Evolutionary conservation across 1,284 basidiomycete genomes (phyloP), one percentile per base, ranked within the genome.

Genomic region (Laetiporus sulphureus): DNA sequence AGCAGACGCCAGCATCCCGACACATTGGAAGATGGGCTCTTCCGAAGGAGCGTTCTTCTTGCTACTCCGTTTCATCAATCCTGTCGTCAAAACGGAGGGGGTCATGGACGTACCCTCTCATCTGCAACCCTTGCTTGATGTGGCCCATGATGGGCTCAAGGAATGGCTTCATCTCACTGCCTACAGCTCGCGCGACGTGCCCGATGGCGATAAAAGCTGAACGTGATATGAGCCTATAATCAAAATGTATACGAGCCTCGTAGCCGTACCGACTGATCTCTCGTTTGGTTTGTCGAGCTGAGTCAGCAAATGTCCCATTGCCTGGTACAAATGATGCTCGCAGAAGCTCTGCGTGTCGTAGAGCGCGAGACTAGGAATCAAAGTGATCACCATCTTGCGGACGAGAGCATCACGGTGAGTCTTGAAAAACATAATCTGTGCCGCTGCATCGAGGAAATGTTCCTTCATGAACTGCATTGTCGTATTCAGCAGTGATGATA

Each of bases 21-120:
- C 79, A 63, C 96, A 99, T 69, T 98, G 91, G 60, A 99, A 99
- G 51, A 99, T 94, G 0, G 95, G 90, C 48, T 91, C 91, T 65
- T 98, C 95, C 12, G 88, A 83, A 4, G 90, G 88, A 2, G 91
- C 89, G 56, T 91, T 92, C 73, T 95, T 98, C 62, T 87, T 91
- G 34, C 91, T 91, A 56, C 36, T 30, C 12, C n/a, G n/a, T n/a
- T n/a, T n/a, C n/a, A n/a, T 4, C 21, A 29, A 32, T 7, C 18
- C 36, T 46, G 42, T 46, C 56, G 15, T 12, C 11, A 1, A 40
- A 41, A 50, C 20, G 40, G 1, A 13, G 32, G 24, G 45, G 33
- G 31, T 16, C 35, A 36, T n/a, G 48, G 44, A 32, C 79, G 49
- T 55, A 91, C 89, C 91, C 93, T 61, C 88, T 72, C 55, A 80